Percentiles rank a stretch among this genome's conserved stretches.
phyloP scores from a whole-genome alignment of 805 yeast genomes.

The Debaryomyces tyrocola region DNA sequence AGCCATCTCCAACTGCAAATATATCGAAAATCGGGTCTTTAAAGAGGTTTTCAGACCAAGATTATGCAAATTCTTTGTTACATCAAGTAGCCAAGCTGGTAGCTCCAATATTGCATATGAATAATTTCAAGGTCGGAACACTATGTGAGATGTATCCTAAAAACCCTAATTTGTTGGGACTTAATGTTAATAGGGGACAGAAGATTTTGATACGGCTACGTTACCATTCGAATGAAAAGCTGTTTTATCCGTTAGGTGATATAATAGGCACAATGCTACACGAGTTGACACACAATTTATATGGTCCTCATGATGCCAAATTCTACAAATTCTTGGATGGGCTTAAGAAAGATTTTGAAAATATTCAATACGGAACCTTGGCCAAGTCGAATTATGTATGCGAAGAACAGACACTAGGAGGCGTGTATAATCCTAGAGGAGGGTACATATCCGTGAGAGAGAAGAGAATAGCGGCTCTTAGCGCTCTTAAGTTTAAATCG shows the following conservation, averaged over 20 bases:
- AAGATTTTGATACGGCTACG: constrained; percentile 74
- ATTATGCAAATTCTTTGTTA: constrained; percentile 48
- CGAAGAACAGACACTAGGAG: constrained; percentile 48
- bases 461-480: constrained; percentile 42
- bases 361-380: constrained; percentile 38
- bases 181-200: constrained; percentile 77
- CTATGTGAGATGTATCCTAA: constrained; percentile 84
- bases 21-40: constrained; percentile 39
- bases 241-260: constrained; percentile 63
- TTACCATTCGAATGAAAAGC: constrained; percentile 47
- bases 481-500: constrained; percentile 39
- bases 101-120: constrained; percentile 74
- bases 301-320: constrained; percentile 76
- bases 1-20: constrained; percentile 36
- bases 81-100: constrained; percentile 69
- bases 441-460: constrained; percentile 26
- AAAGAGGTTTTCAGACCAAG: constrained; percentile 35
- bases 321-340: constrained; percentile 70
- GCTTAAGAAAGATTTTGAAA: constrained; percentile 50
- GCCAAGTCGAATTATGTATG: constrained; percentile 51
- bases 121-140: constrained; percentile 62
- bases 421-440: constrained; percentile 15
- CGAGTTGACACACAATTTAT: constrained; percentile 77
- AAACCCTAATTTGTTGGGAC: constrained; percentile 62
- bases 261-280: constrained; percentile 84